Evolutionary conservation across 2,329 filamentous ascomycete genomes (phyloP), one percentile per base, ranked within the genome.

Genomic region (Monilinia vaccinii-corymbosi): DNA sequence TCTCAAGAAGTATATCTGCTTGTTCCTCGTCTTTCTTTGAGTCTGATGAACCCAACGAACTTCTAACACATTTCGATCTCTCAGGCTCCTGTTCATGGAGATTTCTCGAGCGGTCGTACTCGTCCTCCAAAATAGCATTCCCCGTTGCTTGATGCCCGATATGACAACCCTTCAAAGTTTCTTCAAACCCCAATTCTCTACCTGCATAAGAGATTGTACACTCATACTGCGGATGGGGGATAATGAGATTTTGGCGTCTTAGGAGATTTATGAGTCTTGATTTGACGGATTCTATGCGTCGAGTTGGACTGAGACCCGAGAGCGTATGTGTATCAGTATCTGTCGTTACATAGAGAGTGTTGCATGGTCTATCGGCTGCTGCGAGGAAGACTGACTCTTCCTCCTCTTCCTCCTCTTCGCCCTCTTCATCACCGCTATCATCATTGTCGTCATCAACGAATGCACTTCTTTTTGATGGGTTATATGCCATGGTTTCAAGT

Each of bases 61-160:
- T 23, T 55, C 28, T 44, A 8, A 10, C 25, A 31, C 28, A 11
- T 23, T 55, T 44, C n/a, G 5, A 18, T 16, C 8, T 6, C 13
- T 11, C 23, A 3, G 11, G 16, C 7, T 44, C 16, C 13, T 32
- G 36, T 34, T 14, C 50, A 42, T 42, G 6, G 31, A 16, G 38
- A 28, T 28, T 28, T 28, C 25, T 28, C 6, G 9, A 6, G 8
- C 9, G 14, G 16, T 5, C 4, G 16, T 38, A 18, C 8, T 46
- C 11, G 11, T 28, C 18, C 57, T 48, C 40, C 25, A 59, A 25
- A 45, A 55, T 8, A 36, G 48, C 48, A 31, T 55, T 46, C 18
- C 53, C 18, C 14, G 57, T 59, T 38, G 48, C 57, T 34, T 53
- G 14, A 32, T 59, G 40, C 2, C 49, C 49, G 45, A 59, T 47